Percentiles rank a stretch among this genome's conserved stretches.
Evolutionary conservation across 768 basidiomycete genomes (phyloP).

Genomic region (Asterophora parasitica): DNA sequence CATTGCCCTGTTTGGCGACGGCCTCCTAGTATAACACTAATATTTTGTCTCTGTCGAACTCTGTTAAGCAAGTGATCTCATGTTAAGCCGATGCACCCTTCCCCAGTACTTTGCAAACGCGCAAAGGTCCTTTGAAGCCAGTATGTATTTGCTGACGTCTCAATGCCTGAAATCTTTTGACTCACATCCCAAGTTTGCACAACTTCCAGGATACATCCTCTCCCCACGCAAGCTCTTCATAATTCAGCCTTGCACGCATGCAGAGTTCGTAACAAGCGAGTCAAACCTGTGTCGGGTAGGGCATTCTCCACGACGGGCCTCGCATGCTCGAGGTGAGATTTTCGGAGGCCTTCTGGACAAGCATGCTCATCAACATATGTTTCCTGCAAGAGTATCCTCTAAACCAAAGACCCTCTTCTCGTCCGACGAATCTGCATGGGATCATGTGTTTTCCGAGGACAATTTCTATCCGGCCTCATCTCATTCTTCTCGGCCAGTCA

Average conservation of each 20-base stretch:
- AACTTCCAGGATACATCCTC: background rate
- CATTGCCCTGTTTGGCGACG: too few species aligned
- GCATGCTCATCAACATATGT: background rate
- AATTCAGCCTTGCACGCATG: background rate
- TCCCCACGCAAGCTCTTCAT: slow-evolving; percentile 2
- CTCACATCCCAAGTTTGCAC: too few species aligned
- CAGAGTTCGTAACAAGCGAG: background rate
- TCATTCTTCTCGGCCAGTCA: background rate
- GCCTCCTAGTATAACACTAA: too few species aligned
- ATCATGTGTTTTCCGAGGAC: slow-evolving; percentile 48
- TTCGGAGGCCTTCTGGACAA: background rate
- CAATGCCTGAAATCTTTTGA: background rate
- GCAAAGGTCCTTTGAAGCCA: slow-evolving; percentile 1
- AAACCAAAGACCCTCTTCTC: slow-evolving; percentile 29
- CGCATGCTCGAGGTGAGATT: background rate
- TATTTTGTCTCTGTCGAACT: too few species aligned
- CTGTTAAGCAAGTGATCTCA: slow-evolving; percentile 1
- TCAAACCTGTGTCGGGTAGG: background rate
- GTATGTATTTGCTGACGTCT: slow-evolving; percentile 2
- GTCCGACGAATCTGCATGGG: slow-evolving; percentile 39
- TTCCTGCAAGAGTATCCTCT: background rate
- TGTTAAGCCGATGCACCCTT: slow-evolving; percentile 15
- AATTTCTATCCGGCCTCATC: slow-evolving; percentile 21
- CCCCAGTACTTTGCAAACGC: slow-evolving; percentile 4
- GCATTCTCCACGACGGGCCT: background rate